Evolutionary conservation across 1,139 yeast genomes (phyloP).

Genomic region (Lodderomyces parapsilosis): DNA sequence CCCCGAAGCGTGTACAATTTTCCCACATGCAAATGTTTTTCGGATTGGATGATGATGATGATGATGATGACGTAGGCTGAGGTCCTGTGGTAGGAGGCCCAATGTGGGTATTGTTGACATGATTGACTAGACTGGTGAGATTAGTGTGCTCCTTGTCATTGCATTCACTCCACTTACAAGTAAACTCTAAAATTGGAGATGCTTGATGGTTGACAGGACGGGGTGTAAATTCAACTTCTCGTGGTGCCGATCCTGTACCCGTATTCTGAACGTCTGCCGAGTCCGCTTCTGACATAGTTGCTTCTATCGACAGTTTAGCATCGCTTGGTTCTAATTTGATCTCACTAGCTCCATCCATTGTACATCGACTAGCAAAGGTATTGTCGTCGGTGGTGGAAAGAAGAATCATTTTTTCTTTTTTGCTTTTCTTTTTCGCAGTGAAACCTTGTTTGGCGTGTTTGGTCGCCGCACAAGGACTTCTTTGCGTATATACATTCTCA

Average conservation of each 20-base stretch:
- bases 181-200: constrained; percentile 12
- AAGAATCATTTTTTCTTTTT: background rate
- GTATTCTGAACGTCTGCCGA: background rate
- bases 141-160: constrained; percentile 17
- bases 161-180: constrained; percentile 41
- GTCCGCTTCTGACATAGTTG: background rate
- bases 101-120: constrained; percentile 32
- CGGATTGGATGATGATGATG: constrained; percentile 18
- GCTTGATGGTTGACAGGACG: constrained; percentile 1
- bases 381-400: too few relatives aligned
- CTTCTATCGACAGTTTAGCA: background rate
- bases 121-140: constrained; percentile 31
- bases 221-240: background rate
- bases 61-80: constrained; percentile 8
- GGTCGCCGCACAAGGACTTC: too few relatives aligned
- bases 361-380: background rate
- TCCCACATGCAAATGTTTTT: constrained; percentile 64
- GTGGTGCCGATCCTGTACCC: background rate
- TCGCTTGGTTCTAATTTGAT: background rate
- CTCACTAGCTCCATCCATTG: background rate
- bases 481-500: background rate
- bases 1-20: constrained; percentile 54
- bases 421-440: constrained; percentile 1
- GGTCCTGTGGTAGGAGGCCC: constrained; percentile 6
- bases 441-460: too few relatives aligned